phyloP scores from a whole-genome alignment of 2,329 filamentous ascomycete genomes.

The Davidsoniella neocaledoniae region DNA sequence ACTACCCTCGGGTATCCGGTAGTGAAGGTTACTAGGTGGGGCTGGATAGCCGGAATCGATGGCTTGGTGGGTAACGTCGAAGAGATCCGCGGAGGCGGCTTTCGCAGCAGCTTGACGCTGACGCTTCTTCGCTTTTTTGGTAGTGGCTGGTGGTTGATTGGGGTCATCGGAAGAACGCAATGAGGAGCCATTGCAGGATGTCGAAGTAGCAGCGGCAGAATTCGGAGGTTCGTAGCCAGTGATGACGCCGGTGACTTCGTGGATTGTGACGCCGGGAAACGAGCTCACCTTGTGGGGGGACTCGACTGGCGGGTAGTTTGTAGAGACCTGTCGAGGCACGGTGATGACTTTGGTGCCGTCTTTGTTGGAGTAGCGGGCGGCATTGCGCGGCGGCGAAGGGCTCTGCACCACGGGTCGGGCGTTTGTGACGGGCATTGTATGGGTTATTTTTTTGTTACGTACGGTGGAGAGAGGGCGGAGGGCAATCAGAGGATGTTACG shows the following conservation, averaged over 20 bases:
- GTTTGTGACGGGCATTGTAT: slow-evolving; percentile 35
- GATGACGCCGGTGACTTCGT: background rate
- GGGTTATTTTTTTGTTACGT: background rate
- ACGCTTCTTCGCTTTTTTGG: slow-evolving; percentile 80
- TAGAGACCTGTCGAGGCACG: slow-evolving; percentile 37
- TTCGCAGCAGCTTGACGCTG: slow-evolving; percentile 45
- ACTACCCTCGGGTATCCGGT: background rate
- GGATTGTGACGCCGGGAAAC: too few relatives aligned
- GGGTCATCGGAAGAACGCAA: slow-evolving; percentile 21
- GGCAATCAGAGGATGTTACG: too few relatives aligned
- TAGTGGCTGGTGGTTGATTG: slow-evolving; percentile 44
- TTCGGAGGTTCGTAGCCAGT: background rate
- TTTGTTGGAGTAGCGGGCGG: slow-evolving; percentile 49
- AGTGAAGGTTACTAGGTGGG: background rate
- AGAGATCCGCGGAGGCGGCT: slow-evolving; percentile 10
- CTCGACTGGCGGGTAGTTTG: slow-evolving; percentile 35
- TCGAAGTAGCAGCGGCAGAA: background rate
- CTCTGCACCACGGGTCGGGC: slow-evolving; percentile 31
- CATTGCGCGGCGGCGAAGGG: slow-evolving; percentile 35
- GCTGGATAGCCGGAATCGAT: background rate
- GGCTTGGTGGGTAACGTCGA: background rate
- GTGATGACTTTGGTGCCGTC: slow-evolving; percentile 55
- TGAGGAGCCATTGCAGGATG: slow-evolving; percentile 17
- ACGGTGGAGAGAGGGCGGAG: too few relatives aligned
- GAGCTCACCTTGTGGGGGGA: slow-evolving; percentile 17